Base-by-base conservation (phyloP, 2,329 filamentous ascomycete genomes). In the Teratosphaeriaceae sp. region DNA sequence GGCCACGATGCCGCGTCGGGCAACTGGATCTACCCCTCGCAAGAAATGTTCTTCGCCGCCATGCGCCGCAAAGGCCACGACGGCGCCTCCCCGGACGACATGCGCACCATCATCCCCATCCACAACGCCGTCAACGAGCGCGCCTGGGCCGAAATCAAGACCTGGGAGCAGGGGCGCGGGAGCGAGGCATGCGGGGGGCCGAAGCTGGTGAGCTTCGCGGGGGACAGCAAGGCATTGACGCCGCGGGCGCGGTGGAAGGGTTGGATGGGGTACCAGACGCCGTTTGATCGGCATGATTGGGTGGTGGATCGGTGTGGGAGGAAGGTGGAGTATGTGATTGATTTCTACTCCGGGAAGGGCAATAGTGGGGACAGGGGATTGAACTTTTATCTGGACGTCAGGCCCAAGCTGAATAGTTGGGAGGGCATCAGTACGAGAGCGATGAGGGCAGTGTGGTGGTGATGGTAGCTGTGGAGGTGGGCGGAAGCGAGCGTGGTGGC, bases 111-210 rank as follows among this genome's bases (percentile, higher is more conserved):
- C 24, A 89, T 97, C 42, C 92, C 88, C 2, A 97, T 97, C 57
- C 92, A 98, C 69, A 98, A 98, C 63, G 92, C 92, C 34, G 92
- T 98, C 49, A 98, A 98, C 67, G 92, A 98, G 75, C 76, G 87
- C 31, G 92, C 92, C 0, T 98, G 92, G 92, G 74, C 79, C 49
- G 85, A 97, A 69, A 97, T 98, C 52, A 79, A 85, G 55, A 71
- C 78, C 34, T 98, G 92, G 92, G 92, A 98, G 68, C 74, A 71
- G 33, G 84, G 82, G 0, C 54, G 69, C 67, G 65, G 77, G 45
- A 65, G 70, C 27, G 69, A 84, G 54, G 69, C 76, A 77, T 88
- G 84, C 51, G 82, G 78, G 40, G 89, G 89, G 0, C 92, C 92
- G 0, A 83, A 80, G 47, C 71, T 98, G 33, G 81, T 88, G 52